A percentile compares a stretch with the other conserved stretches of the same genome.
These are phyloP conservation scores for Rhodotorula sp. DNA, from an alignment of 1,284 basidiomycete species.

Conservation along the genomic window DNA sequence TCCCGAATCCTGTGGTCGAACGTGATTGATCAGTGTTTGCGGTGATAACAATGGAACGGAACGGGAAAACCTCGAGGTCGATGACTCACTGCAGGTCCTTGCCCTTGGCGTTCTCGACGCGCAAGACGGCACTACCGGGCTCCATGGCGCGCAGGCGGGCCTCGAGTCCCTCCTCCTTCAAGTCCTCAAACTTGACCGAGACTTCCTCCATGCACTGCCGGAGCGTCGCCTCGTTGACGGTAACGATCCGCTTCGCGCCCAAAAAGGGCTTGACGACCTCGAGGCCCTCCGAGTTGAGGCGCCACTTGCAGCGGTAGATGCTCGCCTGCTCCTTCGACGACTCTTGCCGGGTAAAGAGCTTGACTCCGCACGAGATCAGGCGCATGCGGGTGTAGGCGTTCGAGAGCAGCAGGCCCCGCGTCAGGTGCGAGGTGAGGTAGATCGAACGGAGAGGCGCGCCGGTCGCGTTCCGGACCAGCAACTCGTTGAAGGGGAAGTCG, in stretches of 20 bases:
- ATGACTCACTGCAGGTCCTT: conserved; percentile 58
- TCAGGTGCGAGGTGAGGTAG: conserved; percentile 83
- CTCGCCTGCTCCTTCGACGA: conserved; percentile 47
- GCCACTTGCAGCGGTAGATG: conserved; percentile 56
- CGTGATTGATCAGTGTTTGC: not conserved
- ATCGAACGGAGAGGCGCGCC: conserved; percentile 76
- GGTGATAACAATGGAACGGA: too few species aligned
- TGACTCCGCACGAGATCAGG: conserved; percentile 86
- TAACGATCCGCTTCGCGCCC: conserved; percentile 62
- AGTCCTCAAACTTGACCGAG: conserved; percentile 56
- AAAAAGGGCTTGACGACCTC: conserved; percentile 78
- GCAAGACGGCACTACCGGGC: conserved; percentile 69
- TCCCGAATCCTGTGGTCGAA: conserved; percentile 60
- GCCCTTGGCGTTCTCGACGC: conserved; percentile 59
- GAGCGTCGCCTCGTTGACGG: conserved; percentile 62
- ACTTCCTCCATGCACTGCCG: conserved; percentile 55
- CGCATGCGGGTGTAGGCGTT: conserved; percentile 85
- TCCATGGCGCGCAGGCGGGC: conserved; percentile 52
- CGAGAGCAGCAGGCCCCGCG: conserved; percentile 66
- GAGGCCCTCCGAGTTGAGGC: conserved; percentile 79
- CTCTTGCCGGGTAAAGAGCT: conserved; percentile 62
- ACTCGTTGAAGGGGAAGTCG: conserved; percentile 71
- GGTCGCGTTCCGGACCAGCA: conserved; percentile 81
- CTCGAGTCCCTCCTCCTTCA: conserved; percentile 60
- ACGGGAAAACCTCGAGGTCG: conserved; percentile 43